Base-by-base conservation (phyloP, 805 yeast species). In the Vanderwaltozyma tropicalis region DNA sequence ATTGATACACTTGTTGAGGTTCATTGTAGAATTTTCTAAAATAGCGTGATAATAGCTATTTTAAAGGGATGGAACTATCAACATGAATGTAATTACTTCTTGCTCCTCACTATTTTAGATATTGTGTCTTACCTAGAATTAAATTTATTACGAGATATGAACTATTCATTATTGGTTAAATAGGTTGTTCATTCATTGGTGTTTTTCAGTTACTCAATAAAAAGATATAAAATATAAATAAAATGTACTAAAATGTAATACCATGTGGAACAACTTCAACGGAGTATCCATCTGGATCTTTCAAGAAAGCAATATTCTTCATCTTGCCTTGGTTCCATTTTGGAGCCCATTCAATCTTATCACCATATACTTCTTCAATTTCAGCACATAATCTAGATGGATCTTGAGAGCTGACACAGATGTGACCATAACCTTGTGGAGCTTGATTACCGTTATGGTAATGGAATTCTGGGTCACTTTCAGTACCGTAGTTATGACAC, bases 401-500 rank as follows among this genome's bases (percentile, higher is more conserved):
- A 47, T 83, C 75, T 30, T 72, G 67, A 38, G 77, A 74, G 7
- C 85, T 68, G 22, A 92, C 64, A 48, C 94, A 83, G 42, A 84
- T 72, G 63, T 89, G 96, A 30, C 92, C 94, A 55, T 72, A 92
- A 12, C 97, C 97, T 53, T 75, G 79, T 18, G 80, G 79, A 31
- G 75, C 68, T 14, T 76, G 76, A 60, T 87, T 86, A 42, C 95
- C 95, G 45, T 74, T 77, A 62, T 87, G 94, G 61, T 89, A 92
- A 36, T 69, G 63, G 64, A 86, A 84, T 4, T 71, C 68, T 14
- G 71, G 69, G 44, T 89, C 95, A 16, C 64, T 53, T 57, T 92
- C 98, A 17, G 96, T 85, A 17, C 97, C 98, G 80, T 86, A 89
- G 66, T 92, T 92, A 65, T 86, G 89, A 33, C 97, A 89, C 55